Evolutionary conservation across 371 early-diverging fungal species (phyloP), one percentile per base, ranked within the genome.

Genomic region (Scutellospora calospora): DNA sequence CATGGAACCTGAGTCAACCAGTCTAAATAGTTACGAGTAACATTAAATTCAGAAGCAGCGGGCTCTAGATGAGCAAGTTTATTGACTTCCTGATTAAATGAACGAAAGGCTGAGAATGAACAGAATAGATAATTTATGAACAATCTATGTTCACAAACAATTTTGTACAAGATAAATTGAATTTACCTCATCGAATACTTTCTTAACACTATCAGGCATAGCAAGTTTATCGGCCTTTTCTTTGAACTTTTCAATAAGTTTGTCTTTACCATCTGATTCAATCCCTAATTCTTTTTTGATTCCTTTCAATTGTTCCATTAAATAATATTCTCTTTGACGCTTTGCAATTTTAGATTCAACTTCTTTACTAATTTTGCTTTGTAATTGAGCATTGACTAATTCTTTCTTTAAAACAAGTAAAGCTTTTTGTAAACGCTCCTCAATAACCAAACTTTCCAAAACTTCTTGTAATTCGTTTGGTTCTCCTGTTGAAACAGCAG

Each of bases 231-330:
- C 84, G 0, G 94, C 95, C 81, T 94, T 91, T 78, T 93, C 96
- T 82, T 93, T 95, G 84, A 98, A 98, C 78, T 94, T 93, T 80
- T 95, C 97, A 18, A 98, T 92, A 69, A 98, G 85, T 84, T 98
- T 98, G 82, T 98, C 98, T 85, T 98, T 98, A 62, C 98, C 98
- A 84, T 98, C 99, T 65, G 92, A 92, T 82, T 98, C 98, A 52
- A 98, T 89, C 1, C 99, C 99, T 41, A 98, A 89, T 86, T 98
- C 98, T 88, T 96, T 97, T 87, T 98, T 97, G 86, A 98, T 98
- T 1, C 98, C 97, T 88, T 97, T 98, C 83, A 98, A 90, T 85
- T 98, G 98, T 86, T 98, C 99, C 97, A 97, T 97, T 88, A 98
- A 86, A 79, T 95, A 98, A 85, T 97, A 98, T 84, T 98, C 99